phyloP scores from a whole-genome alignment of 208 protist species.

The Crithidia fasciculata region DNA sequence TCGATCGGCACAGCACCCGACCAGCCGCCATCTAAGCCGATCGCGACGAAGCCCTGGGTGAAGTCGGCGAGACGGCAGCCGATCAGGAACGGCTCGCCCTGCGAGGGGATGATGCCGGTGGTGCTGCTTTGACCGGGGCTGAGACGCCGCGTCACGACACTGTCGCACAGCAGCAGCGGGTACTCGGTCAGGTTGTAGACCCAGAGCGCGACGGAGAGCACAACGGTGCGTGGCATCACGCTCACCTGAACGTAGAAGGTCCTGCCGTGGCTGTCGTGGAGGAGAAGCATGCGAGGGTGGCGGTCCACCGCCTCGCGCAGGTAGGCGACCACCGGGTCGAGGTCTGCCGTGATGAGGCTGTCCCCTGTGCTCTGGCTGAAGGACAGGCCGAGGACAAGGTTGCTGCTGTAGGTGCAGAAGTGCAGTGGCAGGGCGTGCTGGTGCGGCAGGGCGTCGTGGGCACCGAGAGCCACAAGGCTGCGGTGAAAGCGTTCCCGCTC shows the following conservation, averaged over 20 bases:
- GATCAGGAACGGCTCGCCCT: slow-evolving; percentile 75
- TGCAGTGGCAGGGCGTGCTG: slow-evolving; percentile 53
- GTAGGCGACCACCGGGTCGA: slow-evolving; percentile 37
- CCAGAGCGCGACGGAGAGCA: slow-evolving; percentile 79
- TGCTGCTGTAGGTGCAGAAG: slow-evolving; percentile 61
- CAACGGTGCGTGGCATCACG: slow-evolving; percentile 67
- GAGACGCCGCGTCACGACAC: slow-evolving; percentile 47
- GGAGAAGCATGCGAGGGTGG: slow-evolving; percentile 55
- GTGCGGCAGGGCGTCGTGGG: slow-evolving; percentile 62
- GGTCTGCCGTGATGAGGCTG: slow-evolving; percentile 42
- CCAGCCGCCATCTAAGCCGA: slow-evolving; percentile 78
- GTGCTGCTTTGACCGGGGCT: slow-evolving; percentile 58
- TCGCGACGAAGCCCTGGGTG: slow-evolving; percentile 53
- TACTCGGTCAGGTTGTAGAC: slow-evolving; percentile 85
- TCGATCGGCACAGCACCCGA: slow-evolving; percentile 60
- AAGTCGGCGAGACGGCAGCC: slow-evolving; percentile 64
- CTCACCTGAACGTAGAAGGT: slow-evolving; percentile 73
- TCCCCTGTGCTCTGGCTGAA: slow-evolving; percentile 75
- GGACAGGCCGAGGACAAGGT: slow-evolving; percentile 57
- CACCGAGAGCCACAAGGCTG: slow-evolving; percentile 57
- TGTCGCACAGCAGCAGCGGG: slow-evolving; percentile 71
- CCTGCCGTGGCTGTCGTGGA: slow-evolving; percentile 58
- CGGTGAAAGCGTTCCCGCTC: slow-evolving; percentile 36
- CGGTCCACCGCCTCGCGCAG: slow-evolving; percentile 54
- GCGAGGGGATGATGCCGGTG: slow-evolving; percentile 79